Conservation (phyloP, 345 rosid genomes). For the Litchi chinensis region DNA sequence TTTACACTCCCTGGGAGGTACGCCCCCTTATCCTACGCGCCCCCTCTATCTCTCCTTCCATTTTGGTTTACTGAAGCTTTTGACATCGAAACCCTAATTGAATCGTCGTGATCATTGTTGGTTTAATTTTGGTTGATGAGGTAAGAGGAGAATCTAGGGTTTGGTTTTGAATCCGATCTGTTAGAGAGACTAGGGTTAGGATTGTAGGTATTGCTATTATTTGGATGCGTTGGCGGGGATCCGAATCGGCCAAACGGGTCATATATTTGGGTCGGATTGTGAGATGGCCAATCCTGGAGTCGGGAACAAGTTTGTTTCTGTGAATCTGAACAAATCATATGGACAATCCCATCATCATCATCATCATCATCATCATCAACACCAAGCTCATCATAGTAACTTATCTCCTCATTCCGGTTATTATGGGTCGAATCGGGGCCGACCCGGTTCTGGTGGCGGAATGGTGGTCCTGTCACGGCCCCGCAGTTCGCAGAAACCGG, state of each 20-base stretch:
- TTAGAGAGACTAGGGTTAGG: slow-evolving; percentile 27
- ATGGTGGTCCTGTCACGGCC: slow-evolving; percentile 94
- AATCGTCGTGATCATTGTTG: slow-evolving; percentile 16
- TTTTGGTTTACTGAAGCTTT: neutral
- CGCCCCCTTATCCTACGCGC: neutral
- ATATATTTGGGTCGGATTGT: slow-evolving; percentile 39
- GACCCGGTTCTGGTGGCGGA: slow-evolving; percentile 53
- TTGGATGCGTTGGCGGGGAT: slow-evolving; percentile 78
- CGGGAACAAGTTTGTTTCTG: slow-evolving; percentile 78
- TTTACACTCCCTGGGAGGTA: slow-evolving; percentile 26
- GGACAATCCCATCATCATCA: slow-evolving; percentile 63
- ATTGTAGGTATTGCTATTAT: slow-evolving; percentile 5
- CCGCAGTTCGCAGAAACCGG: slow-evolving; percentile 83
- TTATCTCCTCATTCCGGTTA: slow-evolving; percentile 40
- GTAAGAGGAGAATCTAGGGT: slow-evolving; percentile 25
- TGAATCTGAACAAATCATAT: slow-evolving; percentile 89
- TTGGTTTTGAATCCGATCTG: slow-evolving; percentile 37
- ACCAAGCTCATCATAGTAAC: slow-evolving; percentile 39
- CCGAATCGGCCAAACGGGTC: slow-evolving; percentile 41
- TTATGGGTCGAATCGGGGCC: slow-evolving; percentile 49
- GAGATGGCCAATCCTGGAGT: slow-evolving; percentile 92
- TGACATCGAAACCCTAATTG: slow-evolving; percentile 25
- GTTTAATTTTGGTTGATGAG: slow-evolving; percentile 24
- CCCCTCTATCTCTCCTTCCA: neutral
- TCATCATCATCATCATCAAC: slow-evolving; percentile 45